Conservation (phyloP, 805 yeast species). For the Candida corydali region DNA sequence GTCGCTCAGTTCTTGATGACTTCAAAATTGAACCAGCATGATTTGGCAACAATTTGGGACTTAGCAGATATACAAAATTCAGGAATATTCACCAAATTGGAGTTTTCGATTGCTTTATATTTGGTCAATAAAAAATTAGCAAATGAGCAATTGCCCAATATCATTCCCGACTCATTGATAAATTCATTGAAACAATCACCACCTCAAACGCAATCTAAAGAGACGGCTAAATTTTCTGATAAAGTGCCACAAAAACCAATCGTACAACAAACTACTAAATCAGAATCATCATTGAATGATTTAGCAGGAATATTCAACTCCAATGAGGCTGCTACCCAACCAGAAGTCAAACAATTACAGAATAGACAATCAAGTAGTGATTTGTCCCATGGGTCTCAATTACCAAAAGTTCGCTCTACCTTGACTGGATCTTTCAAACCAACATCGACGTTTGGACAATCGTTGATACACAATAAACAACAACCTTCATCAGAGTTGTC, state of each 20-base stretch:
- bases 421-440: slow-evolving; percentile 62
- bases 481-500: slow-evolving; percentile 3
- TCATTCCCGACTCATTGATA: slow-evolving; percentile 65
- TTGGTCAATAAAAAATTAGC: slow-evolving; percentile 79
- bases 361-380: slow-evolving; percentile 32
- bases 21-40: slow-evolving; percentile 80
- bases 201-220: slow-evolving; percentile 2
- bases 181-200: slow-evolving; percentile 21
- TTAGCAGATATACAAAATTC: slow-evolving; percentile 83
- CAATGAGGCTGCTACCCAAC: slow-evolving; percentile 12
- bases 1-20: slow-evolving; percentile 88
- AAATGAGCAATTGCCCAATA: slow-evolving; percentile 74
- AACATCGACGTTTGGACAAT: slow-evolving; percentile 81
- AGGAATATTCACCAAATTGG: slow-evolving; percentile 74
- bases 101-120: slow-evolving; percentile 91
- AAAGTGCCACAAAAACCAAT: background rate
- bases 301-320: slow-evolving; percentile 45
- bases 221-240: background rate
- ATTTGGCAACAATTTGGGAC: slow-evolving; percentile 91
- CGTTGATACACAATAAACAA: slow-evolving; percentile 36
- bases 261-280: slow-evolving; percentile 16
- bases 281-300: slow-evolving; percentile 60
- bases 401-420: slow-evolving; percentile 30
- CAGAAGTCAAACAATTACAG: slow-evolving; percentile 16
- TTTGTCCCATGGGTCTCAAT: slow-evolving; percentile 19